Evolutionary conservation across 1,284 basidiomycete genomes (phyloP), one percentile per base, ranked within the genome.

Genomic region (Vanrija sp.): DNA sequence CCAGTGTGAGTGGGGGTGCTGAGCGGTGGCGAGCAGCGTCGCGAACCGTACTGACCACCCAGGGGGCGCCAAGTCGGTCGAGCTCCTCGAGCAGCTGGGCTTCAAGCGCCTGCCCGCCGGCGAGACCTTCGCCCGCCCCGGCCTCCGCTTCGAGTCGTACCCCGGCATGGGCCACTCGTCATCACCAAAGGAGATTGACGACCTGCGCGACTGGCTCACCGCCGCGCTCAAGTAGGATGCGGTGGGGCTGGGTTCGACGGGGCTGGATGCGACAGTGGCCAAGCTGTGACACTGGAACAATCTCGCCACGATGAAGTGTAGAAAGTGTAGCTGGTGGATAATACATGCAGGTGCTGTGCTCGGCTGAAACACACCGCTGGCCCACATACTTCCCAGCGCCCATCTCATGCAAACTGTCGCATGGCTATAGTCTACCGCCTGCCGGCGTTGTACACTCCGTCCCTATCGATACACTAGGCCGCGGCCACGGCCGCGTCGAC

Each of bases 101-200:
- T 87, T 85, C 76, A 62, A 65, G 10, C 38, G 61, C 39, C 51
- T 73, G 5, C 63, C 70, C 12, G 29, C 60, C 15, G 69, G 66
- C 34, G 64, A 52, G 38, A 60, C 60, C 10, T 77, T 75, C 47
- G 63, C 61, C 21, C 65, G 74, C 46, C 75, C 75, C 7, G 75
- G 75, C 9, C 80, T 85, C 18, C 58, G 69, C 23, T 73, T 77
- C 62, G 71, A 76, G 61, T 60, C 59, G 21, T 78, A 78, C 58
- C 63, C 61, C 8, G 70, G 67, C 16, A 77, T 88, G 61, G 81
- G 79, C 29, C 90, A 92, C 65, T 82, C 83, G 42, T 82, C 85
- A 12, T 81, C 78, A 55, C 75, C 78, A 29, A 64, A 82, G 68
- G 88, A 91, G 72, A 78, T 90, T 43, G 78, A 79, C 10, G 85